A percentile compares a stretch with the other conserved stretches of the same genome.
Conservation (phyloP, 2,329 filamentous ascomycete genomes). For the Arthrobotrys musiformis region DNA sequence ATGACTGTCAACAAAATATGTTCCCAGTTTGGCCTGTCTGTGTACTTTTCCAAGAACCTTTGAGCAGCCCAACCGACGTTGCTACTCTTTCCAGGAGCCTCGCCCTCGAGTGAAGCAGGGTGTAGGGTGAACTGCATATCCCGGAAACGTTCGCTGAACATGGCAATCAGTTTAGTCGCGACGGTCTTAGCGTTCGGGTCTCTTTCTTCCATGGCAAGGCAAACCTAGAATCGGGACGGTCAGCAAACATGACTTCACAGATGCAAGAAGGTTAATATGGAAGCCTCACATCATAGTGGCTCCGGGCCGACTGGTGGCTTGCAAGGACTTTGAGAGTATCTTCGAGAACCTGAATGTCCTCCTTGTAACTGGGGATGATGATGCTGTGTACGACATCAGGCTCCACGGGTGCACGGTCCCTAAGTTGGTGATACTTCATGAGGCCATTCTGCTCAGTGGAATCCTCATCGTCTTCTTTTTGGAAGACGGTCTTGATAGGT, state of each 20-base stretch:
- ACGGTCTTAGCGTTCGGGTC: constrained; percentile 72
- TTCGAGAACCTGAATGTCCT: constrained; percentile 74
- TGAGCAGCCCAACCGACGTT: constrained; percentile 78
- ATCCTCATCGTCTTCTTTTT: constrained; percentile 60
- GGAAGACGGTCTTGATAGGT: constrained; percentile 64
- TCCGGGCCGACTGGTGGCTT: constrained; percentile 72
- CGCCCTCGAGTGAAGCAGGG: constrained; percentile 73
- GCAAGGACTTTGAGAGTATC: constrained; percentile 77
- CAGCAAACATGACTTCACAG: constrained; percentile 28
- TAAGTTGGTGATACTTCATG: constrained; percentile 66
- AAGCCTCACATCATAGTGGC: constrained; percentile 75
- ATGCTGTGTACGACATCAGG: constrained; percentile 71
- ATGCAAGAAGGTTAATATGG: not conserved
- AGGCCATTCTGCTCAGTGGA: constrained; percentile 67
- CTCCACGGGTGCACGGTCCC: constrained; percentile 64
- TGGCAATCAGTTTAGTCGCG: constrained; percentile 71
- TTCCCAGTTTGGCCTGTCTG: constrained; percentile 66
- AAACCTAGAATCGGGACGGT: constrained; percentile 67
- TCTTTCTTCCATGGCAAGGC: constrained; percentile 77
- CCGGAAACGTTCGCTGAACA: constrained; percentile 74
- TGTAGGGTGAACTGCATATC: constrained; percentile 76
- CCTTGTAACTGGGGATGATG: constrained; percentile 78
- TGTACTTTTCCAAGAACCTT: constrained; percentile 73
- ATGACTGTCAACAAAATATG: constrained; percentile 77
- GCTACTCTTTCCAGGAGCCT: constrained; percentile 79